Percentiles rank a stretch among this genome's conserved stretches.
Evolutionary conservation across 78 protist genomes (phyloP).

Genomic region (Blattamonas nauphoetae): DNA sequence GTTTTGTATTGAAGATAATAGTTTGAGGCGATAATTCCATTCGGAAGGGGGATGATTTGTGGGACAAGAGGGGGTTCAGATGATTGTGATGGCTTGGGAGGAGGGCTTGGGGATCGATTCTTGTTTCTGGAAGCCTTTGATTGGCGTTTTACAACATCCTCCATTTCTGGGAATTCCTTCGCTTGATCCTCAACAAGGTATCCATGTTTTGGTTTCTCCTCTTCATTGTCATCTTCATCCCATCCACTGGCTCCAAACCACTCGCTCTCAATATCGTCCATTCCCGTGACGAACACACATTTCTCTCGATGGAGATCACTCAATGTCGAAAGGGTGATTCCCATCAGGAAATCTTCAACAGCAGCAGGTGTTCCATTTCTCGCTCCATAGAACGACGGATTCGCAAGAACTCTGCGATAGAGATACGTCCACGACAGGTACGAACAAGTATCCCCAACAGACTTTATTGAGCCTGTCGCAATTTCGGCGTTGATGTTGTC

Average conservation of each 20-base stretch:
- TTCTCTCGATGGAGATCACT: background rate
- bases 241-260: no score
- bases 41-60: background rate
- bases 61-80: no score
- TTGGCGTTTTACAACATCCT: no score
- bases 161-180: no score
- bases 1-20: slow-evolving; percentile 83
- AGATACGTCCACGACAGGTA: slow-evolving; percentile 92
- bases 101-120: no score
- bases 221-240: no score
- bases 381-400: slow-evolving; percentile 87
- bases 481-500: slow-evolving; percentile 91
- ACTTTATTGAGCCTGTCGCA: slow-evolving; percentile 12
- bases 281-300: background rate
- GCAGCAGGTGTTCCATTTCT: slow-evolving; percentile 20
- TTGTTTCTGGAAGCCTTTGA: no score
- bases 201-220: no score
- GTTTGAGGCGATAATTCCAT: slow-evolving; percentile 83
- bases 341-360: slow-evolving; percentile 23
- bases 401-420: slow-evolving; percentile 73
- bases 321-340: background rate
- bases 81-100: no score
- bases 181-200: no score
- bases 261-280: no score
- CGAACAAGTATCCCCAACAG: slow-evolving; percentile 58